Evolutionary conservation across 192 early-diverging fungal species (phyloP).

Genomic region (Coemansia sp.): DNA sequence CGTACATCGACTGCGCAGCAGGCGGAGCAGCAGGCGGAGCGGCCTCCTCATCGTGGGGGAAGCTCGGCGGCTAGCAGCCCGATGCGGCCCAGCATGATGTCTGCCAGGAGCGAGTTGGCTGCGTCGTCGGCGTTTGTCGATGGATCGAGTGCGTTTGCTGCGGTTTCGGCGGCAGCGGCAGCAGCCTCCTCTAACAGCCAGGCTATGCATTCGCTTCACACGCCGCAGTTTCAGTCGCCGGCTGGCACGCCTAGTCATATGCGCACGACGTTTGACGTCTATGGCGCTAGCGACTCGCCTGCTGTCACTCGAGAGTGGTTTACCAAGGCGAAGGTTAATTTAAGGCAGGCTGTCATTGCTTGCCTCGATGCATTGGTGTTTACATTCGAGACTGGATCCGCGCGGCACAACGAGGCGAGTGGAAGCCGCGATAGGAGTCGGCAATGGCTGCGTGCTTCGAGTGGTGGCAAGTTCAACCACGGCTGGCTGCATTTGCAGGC

Average conservation of each 20-base stretch:
- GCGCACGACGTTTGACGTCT: conserved; percentile 14
- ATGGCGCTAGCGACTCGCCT: neutral
- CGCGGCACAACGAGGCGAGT: neutral
- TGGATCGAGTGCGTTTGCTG: conserved; percentile 47
- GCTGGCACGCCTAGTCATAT: conserved; percentile 3
- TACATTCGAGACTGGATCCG: conserved; percentile 13
- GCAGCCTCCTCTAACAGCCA: conserved; percentile 14
- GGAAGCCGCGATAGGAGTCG: neutral
- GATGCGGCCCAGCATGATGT: conserved; percentile 16
- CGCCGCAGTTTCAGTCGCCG: conserved; percentile 1
- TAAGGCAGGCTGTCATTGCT: conserved; percentile 26
- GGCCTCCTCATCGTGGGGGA: neutral
- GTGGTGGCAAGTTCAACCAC: neutral
- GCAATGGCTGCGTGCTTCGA: neutral
- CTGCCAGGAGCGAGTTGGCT: conserved; percentile 17
- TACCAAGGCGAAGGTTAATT: conserved; percentile 13
- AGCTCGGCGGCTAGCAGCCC: conserved; percentile 3
- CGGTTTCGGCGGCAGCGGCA: conserved; percentile 38
- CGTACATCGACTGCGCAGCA: conserved; percentile 29
- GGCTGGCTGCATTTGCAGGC: conserved; percentile 44
- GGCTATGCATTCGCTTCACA: conserved; percentile 11
- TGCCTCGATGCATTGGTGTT: conserved; percentile 41
- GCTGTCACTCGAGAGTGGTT: conserved; percentile 25
- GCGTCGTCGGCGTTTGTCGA: conserved; percentile 41
- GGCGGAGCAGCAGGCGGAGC: neutral